Evolutionary conservation across 345 rosid species (phyloP).

Genomic region (Eucalyptus erythrocorys): DNA sequence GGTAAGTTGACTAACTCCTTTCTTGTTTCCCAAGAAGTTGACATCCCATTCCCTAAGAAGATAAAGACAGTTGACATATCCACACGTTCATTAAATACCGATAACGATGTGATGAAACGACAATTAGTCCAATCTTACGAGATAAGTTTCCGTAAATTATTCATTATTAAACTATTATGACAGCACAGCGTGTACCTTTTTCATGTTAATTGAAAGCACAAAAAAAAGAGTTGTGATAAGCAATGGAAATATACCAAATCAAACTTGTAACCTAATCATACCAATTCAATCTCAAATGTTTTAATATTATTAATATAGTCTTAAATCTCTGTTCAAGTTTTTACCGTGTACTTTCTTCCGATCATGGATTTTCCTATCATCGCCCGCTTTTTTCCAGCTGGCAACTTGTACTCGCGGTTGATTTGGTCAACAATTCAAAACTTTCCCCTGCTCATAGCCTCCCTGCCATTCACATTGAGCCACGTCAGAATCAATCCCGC

Average conservation of each 20-base stretch:
- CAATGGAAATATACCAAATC: neutral
- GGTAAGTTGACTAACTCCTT: neutral
- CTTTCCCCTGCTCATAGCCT: neutral
- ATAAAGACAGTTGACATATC: neutral
- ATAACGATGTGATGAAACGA: neutral
- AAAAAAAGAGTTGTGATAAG: neutral
- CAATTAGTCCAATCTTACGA: neutral
- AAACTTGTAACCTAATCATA: neutral
- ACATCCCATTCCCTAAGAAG: neutral
- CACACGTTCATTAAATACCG: neutral
- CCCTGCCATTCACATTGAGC: neutral
- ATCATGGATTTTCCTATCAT: neutral
- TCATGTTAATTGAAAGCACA: neutral
- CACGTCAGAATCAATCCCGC: neutral
- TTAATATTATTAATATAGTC: rapidly evolving
- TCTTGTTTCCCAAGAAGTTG: neutral
- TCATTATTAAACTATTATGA: neutral
- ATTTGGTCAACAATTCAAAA: neutral
- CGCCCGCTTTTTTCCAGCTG: neutral
- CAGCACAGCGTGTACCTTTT: neutral
- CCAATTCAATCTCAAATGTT: neutral
- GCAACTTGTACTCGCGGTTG: neutral
- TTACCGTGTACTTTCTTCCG: neutral
- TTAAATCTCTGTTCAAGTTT: neutral
- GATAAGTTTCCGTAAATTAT: neutral